Conservation (phyloP, 331 rosid genomes). For the Rosa hybrid region DNA sequence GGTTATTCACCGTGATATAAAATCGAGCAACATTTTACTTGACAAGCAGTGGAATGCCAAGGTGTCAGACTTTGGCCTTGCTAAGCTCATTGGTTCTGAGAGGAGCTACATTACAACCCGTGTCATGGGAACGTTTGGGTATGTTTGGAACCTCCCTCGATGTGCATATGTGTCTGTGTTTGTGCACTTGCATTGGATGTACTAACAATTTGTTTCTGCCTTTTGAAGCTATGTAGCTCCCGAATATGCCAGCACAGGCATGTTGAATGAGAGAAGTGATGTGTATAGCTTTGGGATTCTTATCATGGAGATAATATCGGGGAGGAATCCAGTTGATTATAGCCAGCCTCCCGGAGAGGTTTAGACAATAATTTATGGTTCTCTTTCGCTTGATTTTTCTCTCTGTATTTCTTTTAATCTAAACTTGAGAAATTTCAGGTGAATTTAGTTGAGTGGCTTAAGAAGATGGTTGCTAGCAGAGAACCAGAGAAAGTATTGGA, state of each 20-base stretch:
- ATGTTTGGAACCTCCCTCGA: slow-evolving; percentile 21
- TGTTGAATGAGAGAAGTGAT: slow-evolving; percentile 85
- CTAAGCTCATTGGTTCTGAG: slow-evolving; percentile 78
- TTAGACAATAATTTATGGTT: slow-evolving; percentile 4
- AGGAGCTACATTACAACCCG: slow-evolving; percentile 78
- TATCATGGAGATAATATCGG: slow-evolving; percentile 78
- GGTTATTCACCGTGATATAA: slow-evolving; percentile 86
- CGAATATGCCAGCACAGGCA: slow-evolving; percentile 88
- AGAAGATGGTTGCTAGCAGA: slow-evolving; percentile 71
- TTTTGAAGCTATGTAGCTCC: slow-evolving; percentile 78
- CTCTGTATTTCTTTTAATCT: slow-evolving; percentile 4
- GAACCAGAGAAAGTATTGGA: slow-evolving; percentile 78
- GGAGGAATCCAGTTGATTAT: slow-evolving; percentile 85
- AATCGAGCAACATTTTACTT: slow-evolving; percentile 80
- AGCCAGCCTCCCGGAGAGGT: slow-evolving; percentile 79
- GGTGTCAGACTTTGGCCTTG: slow-evolving; percentile 90
- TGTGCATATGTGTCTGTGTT: background rate
- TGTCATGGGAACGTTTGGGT: slow-evolving; percentile 95
- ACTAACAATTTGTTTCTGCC: background rate
- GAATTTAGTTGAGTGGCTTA: slow-evolving; percentile 84
- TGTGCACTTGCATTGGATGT: background rate
- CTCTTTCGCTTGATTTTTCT: slow-evolving; percentile 16
- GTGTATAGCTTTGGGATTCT: slow-evolving; percentile 86
- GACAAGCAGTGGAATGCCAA: slow-evolving; percentile 83
- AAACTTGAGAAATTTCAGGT: slow-evolving; percentile 49